Base-by-base conservation (phyloP, 1,139 yeast genomes). In the Groenewaldozyma auringiensis region DNA sequence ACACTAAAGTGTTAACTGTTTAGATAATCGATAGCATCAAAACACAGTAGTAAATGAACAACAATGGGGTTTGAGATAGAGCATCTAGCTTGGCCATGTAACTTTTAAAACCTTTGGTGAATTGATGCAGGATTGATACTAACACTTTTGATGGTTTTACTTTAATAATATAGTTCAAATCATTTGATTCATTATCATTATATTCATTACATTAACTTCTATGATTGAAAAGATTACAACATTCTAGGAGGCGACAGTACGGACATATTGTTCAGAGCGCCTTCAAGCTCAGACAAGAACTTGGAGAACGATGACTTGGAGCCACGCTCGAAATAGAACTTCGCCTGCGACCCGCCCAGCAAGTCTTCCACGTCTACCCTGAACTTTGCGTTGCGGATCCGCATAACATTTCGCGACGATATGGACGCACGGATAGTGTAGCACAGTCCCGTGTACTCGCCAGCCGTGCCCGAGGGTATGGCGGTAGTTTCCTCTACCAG, bases 331-430 rank as follows among this genome's bases (percentile, higher is more conserved):
- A 57, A 58, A 13, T 54, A 52, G 44, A 64, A 53, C 17, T 49
- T 47, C 13, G 25, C 20, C 25, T 33, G 42, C 16, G 38, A 35
- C 21, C 56, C 58, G 3, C 53, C 55, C 8, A 49, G 48, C 20
- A 50, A 41, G 17, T 55, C 36, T 9, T 52, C 48, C 2, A 64
- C 54, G 20, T 56, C 54, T 31, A 66, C 57, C 16, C 56, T 50
- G 52, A 67, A 62, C 42, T 56, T 56, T 16, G 66, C 54, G 14
- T 61, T 53, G 33, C 67, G 56, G 46, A 66, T 53, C 34, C 59
- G 54, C 42, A 67, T 55, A 17, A 63, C 64, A 45, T 67, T 67
- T 31, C 59, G 54, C 18, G 67, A 58, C 18, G 62, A 56, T 40
- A 67, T 62, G 8, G 56, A 52, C n/a, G 67, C 69, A 13, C 55